Conservation (phyloP, 2,329 filamentous ascomycete species). For the Epichloe hybrida region DNA sequence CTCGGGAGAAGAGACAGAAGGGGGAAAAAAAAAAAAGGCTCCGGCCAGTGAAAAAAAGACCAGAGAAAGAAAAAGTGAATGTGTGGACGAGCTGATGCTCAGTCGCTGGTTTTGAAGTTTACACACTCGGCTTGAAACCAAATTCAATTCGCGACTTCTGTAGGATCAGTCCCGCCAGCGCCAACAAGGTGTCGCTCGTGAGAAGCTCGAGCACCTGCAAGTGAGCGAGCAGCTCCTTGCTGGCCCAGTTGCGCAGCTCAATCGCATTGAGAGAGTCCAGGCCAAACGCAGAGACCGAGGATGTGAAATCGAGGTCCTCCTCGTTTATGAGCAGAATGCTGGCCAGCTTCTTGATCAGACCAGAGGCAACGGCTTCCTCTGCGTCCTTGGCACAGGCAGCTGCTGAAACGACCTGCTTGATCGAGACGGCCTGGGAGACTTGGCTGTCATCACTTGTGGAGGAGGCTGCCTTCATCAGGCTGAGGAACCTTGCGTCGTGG, state of each 20-base stretch:
- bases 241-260: slow-evolving; percentile 37
- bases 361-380: slow-evolving; percentile 12
- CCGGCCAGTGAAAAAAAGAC: too few relatives aligned
- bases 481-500: slow-evolving; percentile 4
- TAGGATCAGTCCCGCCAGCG: slow-evolving; percentile 13
- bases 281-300: slow-evolving; percentile 14
- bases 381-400: neutral
- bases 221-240: slow-evolving; percentile 26
- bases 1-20: too few relatives aligned
- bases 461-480: slow-evolving; percentile 1
- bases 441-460: neutral
- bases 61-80: too few relatives aligned
- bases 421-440: slow-evolving; percentile 8
- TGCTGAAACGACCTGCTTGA: slow-evolving; percentile 4
- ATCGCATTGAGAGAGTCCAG: slow-evolving; percentile 37
- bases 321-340: slow-evolving; percentile 16
- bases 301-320: slow-evolving; percentile 6
- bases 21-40: too few relatives aligned
- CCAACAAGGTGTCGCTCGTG: slow-evolving; percentile 29
- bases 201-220: slow-evolving; percentile 42
- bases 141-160: slow-evolving; percentile 13
- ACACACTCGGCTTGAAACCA: slow-evolving; percentile 3
- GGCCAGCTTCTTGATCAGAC: slow-evolving; percentile 20
- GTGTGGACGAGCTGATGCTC: too few relatives aligned
- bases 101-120: too few relatives aligned